Evolutionary conservation across 495 filamentous ascomycete genomes (phyloP), one percentile per base, ranked within the genome.

Genomic region (Aspergillus carlsbadensis): DNA sequence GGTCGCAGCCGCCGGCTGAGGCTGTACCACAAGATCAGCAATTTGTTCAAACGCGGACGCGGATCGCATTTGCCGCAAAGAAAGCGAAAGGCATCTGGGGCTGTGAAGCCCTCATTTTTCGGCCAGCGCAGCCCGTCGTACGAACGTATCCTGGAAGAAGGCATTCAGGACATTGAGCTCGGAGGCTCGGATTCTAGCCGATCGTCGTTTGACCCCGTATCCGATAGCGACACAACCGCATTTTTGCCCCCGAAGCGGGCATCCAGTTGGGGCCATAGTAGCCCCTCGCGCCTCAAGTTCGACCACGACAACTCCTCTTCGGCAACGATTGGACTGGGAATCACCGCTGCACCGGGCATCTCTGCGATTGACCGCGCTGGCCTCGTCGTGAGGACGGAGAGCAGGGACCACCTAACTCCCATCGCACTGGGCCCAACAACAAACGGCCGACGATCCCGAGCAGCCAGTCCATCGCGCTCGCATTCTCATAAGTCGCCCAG

Each of bases 71-170:
- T 80, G 47, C 78, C 75, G 35, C 80, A 79, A 47, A 71, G 74
- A 34, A 76, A 73, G 17, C 71, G 83, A 18, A 75, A 81, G 37
- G 68, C 85, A 22, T 78, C 85, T 7, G 72, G 72, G 2, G 62
- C 47, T 1, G 14, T 80, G 22, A 76, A 84, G 52, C 37, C 78
- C 2, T 73, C 82, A 3, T 75, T 89, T 53, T 78, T 88, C 5
- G 71, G 75, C 20, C 62, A 80, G 14, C 72, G 78, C 20, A 71
- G 71, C 21, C 84, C 90, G 47, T 80, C 82, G 8, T 96, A 96
- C 61, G 92, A 96, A 68, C 85, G 90, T 15, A 87, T 97, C 11
- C 71, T 96, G 46, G 91, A 96, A 69, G 87, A 90, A 56, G 92
- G 88, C 10, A 63, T 79, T 34, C 65, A 69, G 31, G 84, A 87